Evolutionary conservation across 2,329 filamentous ascomycete species (phyloP).

Genomic region (Microsporum ferrugineum): DNA sequence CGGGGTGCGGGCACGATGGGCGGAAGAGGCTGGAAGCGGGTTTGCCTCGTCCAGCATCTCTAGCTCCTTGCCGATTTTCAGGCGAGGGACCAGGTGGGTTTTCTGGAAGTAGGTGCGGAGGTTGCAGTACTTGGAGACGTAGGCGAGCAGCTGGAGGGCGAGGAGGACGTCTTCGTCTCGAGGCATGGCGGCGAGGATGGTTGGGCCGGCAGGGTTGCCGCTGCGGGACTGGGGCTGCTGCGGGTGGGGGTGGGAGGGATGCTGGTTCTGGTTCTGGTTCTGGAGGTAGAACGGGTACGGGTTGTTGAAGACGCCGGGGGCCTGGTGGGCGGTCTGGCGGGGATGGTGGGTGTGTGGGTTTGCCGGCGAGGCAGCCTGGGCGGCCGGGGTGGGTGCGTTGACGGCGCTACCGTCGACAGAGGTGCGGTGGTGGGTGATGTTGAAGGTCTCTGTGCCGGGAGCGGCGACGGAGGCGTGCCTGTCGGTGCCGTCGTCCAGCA

Average conservation of each 20-base stretch:
- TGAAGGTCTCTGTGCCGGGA: conserved; percentile 80
- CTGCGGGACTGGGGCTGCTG: conserved; percentile 28
- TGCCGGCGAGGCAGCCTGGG: conserved; percentile 55
- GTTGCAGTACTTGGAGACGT: conserved; percentile 98
- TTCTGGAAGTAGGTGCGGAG: conserved; percentile 89
- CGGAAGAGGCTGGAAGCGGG: conserved; percentile 22
- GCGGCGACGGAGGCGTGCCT: conserved; percentile 17
- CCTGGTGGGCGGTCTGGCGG: conserved; percentile 47
- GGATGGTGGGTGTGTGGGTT: conserved; percentile 67
- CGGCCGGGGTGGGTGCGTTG: conserved; percentile 55
- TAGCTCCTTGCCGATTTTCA: conserved; percentile 81
- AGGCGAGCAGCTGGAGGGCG: conserved; percentile 91
- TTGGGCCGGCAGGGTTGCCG: conserved; percentile 46
- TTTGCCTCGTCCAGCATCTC: conserved; percentile 64
- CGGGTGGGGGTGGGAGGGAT: not conserved
- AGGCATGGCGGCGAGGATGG: conserved; percentile 80
- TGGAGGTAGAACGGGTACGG: conserved; percentile 69
- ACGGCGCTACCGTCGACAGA: conserved; percentile 75
- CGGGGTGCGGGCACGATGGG: not conserved
- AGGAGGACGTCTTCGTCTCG: conserved; percentile 95
- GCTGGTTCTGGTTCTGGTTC: conserved; percentile 33
- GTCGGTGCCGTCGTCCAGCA: conserved; percentile 68
- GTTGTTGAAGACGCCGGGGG: conserved; percentile 58
- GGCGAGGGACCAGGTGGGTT: conserved; percentile 81
- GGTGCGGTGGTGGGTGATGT: conserved; percentile 70